Conservation (phyloP, 805 yeast genomes). For the Saccharomycopsis sp. region DNA sequence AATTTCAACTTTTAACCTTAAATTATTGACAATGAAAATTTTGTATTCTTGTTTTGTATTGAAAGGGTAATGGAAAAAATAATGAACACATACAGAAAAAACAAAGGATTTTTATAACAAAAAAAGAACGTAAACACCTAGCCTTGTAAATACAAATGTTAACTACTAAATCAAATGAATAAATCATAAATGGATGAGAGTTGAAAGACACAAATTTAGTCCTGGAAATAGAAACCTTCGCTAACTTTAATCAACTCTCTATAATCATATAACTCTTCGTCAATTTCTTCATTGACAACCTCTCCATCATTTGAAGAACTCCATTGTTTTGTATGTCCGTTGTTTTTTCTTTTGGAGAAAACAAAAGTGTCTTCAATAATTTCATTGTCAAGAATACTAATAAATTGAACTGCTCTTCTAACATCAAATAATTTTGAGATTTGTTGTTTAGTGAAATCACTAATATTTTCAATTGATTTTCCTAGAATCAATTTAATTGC, state of each 20-base stretch:
- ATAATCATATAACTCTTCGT: slow-evolving; percentile 15
- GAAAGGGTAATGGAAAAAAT: too few species aligned
- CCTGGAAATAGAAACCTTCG: slow-evolving; percentile 13
- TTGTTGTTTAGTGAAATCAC: slow-evolving; percentile 12
- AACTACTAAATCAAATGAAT: too few species aligned
- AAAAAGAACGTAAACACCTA: too few species aligned
- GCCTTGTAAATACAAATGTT: too few species aligned
- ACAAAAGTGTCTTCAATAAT: neutral
- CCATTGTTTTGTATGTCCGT: neutral
- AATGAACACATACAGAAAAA: too few species aligned
- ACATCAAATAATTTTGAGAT: slow-evolving; percentile 15
- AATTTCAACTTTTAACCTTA: too few species aligned
- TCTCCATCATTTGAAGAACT: neutral
- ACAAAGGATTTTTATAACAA: too few species aligned
- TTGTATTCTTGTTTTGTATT: too few species aligned
- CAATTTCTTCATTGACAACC: slow-evolving; percentile 6
- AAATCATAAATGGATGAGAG: too few species aligned
- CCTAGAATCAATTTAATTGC: slow-evolving; percentile 50
- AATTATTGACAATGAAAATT: too few species aligned
- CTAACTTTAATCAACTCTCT: slow-evolving; percentile 10
- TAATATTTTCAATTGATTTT: slow-evolving; percentile 5
- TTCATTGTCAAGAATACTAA: slow-evolving; percentile 6
- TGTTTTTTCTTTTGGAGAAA: neutral
- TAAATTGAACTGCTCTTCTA: slow-evolving; percentile 15
- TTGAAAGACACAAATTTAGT: neutral